Conservation (phyloP, 1,284 basidiomycete genomes). For the Violaceomyces palustris region DNA sequence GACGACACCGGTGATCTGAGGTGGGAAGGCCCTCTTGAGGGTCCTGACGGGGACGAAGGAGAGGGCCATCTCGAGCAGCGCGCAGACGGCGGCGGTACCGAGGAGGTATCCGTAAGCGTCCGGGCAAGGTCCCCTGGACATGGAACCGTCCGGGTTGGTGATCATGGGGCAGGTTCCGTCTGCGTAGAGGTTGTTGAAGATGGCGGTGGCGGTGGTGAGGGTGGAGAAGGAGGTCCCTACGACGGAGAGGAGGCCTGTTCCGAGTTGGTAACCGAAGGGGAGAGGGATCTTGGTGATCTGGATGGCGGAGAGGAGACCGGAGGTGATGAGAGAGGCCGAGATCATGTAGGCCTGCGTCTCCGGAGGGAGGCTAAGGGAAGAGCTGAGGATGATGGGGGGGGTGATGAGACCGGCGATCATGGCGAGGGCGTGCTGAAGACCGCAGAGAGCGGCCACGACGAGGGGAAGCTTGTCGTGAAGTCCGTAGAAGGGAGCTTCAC, state of each 20-base stretch:
- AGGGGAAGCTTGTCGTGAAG: slow-evolving; percentile 38
- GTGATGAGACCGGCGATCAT: slow-evolving; percentile 73
- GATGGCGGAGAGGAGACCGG: slow-evolving; percentile 67
- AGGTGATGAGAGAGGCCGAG: slow-evolving; percentile 67
- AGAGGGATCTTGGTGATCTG: slow-evolving; percentile 68
- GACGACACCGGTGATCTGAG: slow-evolving; percentile 63
- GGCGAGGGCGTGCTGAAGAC: slow-evolving; percentile 70
- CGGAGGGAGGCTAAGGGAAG: slow-evolving; percentile 43
- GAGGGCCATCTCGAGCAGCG: slow-evolving; percentile 72
- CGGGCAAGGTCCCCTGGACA: slow-evolving; percentile 62
- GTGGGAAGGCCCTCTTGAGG: slow-evolving; percentile 70
- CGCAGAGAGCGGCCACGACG: slow-evolving; percentile 27
- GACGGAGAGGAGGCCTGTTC: slow-evolving; percentile 73
- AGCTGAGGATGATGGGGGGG: slow-evolving; percentile 66
- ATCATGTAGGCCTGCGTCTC: slow-evolving; percentile 70
- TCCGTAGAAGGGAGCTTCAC: slow-evolving; percentile 36
- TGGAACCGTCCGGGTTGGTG: slow-evolving; percentile 62
- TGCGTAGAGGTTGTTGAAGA: slow-evolving; percentile 68
- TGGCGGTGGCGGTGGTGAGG: slow-evolving; percentile 64
- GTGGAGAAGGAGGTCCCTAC: slow-evolving; percentile 83
- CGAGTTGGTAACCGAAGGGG: slow-evolving; percentile 64
- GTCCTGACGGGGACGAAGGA: slow-evolving; percentile 64
- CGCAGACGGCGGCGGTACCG: slow-evolving; percentile 73
- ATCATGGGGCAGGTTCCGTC: slow-evolving; percentile 69
- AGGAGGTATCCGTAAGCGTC: slow-evolving; percentile 54